Percentiles rank a stretch among this genome's conserved stretches.
These are phyloP conservation scores for Amanita jacksonii DNA, from an alignment of 768 basidiomycete species.

Conservation along the genomic window DNA sequence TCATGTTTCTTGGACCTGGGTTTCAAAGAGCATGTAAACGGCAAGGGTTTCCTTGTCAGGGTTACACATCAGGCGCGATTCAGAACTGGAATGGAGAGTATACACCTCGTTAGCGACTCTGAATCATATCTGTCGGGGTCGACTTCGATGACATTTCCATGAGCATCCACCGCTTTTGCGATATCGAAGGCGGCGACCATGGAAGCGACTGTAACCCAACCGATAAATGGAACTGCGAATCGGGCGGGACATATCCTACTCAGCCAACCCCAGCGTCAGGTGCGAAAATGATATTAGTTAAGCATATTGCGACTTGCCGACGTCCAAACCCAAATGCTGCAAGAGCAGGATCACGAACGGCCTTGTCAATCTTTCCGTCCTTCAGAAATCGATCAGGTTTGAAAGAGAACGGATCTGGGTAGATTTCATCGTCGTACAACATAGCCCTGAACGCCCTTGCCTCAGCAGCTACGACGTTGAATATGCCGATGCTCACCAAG, in stretches of 20 bases:
- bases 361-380: constrained; percentile 1
- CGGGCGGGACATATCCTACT: too few species aligned
- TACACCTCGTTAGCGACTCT: background rate
- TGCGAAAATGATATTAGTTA: too few species aligned
- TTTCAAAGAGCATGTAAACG: too few species aligned
- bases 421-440: background rate
- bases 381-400: constrained; percentile 10
- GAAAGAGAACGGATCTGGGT: constrained; percentile 6
- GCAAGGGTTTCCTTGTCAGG: background rate
- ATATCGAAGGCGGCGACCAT: background rate
- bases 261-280: too few species aligned
- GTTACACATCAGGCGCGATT: background rate
- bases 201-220: background rate
- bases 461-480: background rate
- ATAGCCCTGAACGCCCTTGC: constrained; percentile 5
- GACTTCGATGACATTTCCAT: too few species aligned
- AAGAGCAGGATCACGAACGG: constrained; percentile 1
- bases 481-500: too few species aligned
- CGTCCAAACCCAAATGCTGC: constrained; percentile 9
- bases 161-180: too few species aligned
- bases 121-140: too few species aligned
- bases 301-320: background rate
- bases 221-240: background rate
- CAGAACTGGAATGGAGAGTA: too few species aligned
- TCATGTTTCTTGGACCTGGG: too few species aligned